Evolutionary conservation across 192 early-diverging fungal genomes (phyloP).

Genomic region (Diversispora epigaea): DNA sequence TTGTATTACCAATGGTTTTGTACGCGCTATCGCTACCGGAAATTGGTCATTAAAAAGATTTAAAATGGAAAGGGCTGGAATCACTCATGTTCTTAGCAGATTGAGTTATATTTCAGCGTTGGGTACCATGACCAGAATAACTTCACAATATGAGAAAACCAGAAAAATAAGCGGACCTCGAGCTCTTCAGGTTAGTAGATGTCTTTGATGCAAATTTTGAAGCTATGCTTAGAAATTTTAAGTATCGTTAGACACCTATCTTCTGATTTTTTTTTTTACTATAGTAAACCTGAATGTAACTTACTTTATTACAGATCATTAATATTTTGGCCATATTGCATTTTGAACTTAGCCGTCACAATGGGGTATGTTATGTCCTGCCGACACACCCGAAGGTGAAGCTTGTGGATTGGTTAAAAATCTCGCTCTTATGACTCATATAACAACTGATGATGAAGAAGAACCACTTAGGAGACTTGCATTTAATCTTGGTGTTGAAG

Average conservation of each 20-base stretch:
- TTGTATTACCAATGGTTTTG: conserved; percentile 88
- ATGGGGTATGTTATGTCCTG: conserved; percentile 96
- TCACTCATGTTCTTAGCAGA: conserved; percentile 93
- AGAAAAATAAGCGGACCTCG: conserved; percentile 97
- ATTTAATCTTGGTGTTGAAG: conserved; percentile 86
- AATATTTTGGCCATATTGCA: conserved; percentile 10
- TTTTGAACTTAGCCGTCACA: conserved; percentile 68
- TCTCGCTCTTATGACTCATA: conserved; percentile 97
- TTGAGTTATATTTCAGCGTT: conserved; percentile 91
- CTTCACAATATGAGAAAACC: conserved; percentile 97
- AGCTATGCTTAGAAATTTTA: not conserved
- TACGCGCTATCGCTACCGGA: conserved; percentile 91
- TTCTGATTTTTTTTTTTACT: not conserved
- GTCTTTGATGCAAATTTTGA: too few relatives aligned
- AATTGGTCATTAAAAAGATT: conserved; percentile 99
- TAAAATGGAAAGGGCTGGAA: conserved; percentile 98
- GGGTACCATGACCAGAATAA: conserved; percentile 98
- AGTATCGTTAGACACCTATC: not conserved
- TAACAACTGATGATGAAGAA: conserved; percentile 93
- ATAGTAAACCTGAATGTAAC: not conserved
- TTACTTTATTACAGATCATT: not conserved
- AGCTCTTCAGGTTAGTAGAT: conserved; percentile 67
- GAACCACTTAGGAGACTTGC: conserved; percentile 71
- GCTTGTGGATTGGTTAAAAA: conserved; percentile 97
- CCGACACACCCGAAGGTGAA: conserved; percentile 98